Evolutionary conservation across 768 basidiomycete species (phyloP).

Genomic region (Tricholoma saponaceum): DNA sequence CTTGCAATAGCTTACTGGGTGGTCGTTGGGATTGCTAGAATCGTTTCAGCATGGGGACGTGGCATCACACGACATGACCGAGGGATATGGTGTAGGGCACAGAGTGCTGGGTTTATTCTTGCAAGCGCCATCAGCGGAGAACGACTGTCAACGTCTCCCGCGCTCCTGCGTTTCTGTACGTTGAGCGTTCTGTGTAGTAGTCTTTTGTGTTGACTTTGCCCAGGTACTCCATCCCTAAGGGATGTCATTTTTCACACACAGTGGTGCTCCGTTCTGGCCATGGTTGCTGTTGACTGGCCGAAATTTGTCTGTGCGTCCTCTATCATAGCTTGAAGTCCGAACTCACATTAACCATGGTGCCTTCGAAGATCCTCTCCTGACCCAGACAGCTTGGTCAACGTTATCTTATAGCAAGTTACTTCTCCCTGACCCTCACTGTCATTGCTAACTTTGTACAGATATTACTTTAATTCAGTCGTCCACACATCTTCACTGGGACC

Average conservation of each 20-base stretch:
- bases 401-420: constrained; percentile 58
- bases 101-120: constrained; percentile 84
- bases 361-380: constrained; percentile 77
- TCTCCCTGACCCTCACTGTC: constrained; percentile 5
- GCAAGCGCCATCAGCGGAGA: constrained; percentile 94
- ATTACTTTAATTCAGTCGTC: constrained; percentile 60
- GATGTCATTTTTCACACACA: constrained; percentile 94
- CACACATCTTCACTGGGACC: constrained; percentile 58
- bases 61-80: constrained; percentile 56
- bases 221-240: constrained; percentile 88
- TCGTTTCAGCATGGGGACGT: constrained; percentile 82
- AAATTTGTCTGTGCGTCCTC: constrained; percentile 75
- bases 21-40: constrained; percentile 73
- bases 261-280: constrained; percentile 83
- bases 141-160: constrained; percentile 77
- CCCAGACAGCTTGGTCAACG: constrained; percentile 86
- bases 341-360: constrained; percentile 4
- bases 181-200: constrained; percentile 11
- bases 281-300: constrained; percentile 97
- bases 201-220: constrained; percentile 8
- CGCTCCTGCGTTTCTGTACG: constrained; percentile 86
- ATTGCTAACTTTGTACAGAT: constrained; percentile 41
- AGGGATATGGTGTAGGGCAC: constrained; percentile 66
- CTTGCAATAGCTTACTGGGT: constrained; percentile 81
- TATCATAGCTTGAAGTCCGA: neutral